phyloP scores from a whole-genome alignment of 1,139 yeast species.

The Magnusiomyces ingens region DNA sequence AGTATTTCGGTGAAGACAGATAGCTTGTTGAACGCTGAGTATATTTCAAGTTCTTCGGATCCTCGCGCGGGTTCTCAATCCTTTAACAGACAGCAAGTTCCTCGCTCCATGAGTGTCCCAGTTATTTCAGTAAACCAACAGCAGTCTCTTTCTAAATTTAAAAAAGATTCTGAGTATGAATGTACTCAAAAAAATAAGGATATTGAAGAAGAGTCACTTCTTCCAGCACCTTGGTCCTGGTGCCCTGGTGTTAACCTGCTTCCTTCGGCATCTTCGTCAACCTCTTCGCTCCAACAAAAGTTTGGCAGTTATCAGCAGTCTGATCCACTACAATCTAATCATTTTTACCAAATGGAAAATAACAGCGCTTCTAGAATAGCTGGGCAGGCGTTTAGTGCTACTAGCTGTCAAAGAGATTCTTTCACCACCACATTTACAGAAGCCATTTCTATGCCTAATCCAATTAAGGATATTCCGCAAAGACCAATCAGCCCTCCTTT shows the following conservation, averaged over 20 bases:
- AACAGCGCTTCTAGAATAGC: not conserved
- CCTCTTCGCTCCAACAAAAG: not conserved
- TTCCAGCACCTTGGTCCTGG: conserved; percentile 1
- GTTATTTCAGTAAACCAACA: not conserved
- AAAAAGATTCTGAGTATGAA: not conserved
- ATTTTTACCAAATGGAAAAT: not conserved
- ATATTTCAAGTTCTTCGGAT: no score
- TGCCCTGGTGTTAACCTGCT: not conserved
- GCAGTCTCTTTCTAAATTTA: not conserved
- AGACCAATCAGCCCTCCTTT: no score
- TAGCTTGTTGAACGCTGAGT: no score
- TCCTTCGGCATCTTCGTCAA: not conserved
- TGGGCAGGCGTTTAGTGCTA: not conserved
- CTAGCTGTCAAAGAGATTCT: not conserved
- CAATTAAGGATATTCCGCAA: not conserved
- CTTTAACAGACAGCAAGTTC: not conserved
- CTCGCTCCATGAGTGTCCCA: conserved; percentile 5
- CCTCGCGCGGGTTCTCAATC: not conserved
- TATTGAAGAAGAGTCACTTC: conserved; percentile 4
- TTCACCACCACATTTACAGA: conserved; percentile 2
- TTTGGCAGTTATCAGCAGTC: not conserved
- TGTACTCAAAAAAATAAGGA: not conserved
- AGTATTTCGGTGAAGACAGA: not conserved
- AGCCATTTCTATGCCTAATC: conserved; percentile 3
- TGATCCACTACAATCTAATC: not conserved